Base-by-base conservation (phyloP, 495 filamentous ascomycete species). In the Hypoxylon crocopeplum region DNA sequence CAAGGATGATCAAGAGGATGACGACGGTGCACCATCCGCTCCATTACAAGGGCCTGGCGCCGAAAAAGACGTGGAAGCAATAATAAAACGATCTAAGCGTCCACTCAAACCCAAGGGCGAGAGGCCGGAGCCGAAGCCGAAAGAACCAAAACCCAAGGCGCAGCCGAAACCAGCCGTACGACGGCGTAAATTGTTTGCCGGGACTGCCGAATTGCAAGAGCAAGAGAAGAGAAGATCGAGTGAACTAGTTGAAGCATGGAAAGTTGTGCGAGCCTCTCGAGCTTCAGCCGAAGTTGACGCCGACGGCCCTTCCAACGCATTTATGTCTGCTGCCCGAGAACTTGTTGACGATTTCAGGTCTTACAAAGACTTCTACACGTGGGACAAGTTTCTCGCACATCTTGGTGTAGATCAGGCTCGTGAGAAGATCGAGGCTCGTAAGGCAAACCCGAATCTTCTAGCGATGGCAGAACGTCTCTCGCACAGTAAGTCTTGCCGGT, bases 311-410 rank as follows among this genome's bases (percentile, higher is more conserved):
- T 64, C 65, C 0, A 46, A 29, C 24, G 19, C 48, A 20, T 70
- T 70, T 87, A 85, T 95, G 69, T 79, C 86, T 57, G 86, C 86
- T 25, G 90, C 91, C 0, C 83, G 85, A 65, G 81, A 84, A 45
- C 77, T 97, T 15, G 79, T 92, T 13, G 83, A 92, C 59, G 90
- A 92, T 49, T 98, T 97, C 69, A 81, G 87, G 30, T 82, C 84
- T 8, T 88, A 86, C 50, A 87, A 86, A 54, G 77, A 82, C 5
- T 92, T 97, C 67, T 97, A 92, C 73, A 84, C 88, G 0, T 81
- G 84, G 69, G 84, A 89, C 24, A 88, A 86, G 56, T 86, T 86
- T 56, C 78, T 87, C 45, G 77, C 79, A 40, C 92, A 92, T 56
- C 71, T 87, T 53, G 87, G 89, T 19, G 88, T 88, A 70, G 76